Evolutionary conservation across 768 basidiomycete genomes (phyloP), one percentile per base, ranked within the genome.

Genomic region (Baorangia bicolor): DNA sequence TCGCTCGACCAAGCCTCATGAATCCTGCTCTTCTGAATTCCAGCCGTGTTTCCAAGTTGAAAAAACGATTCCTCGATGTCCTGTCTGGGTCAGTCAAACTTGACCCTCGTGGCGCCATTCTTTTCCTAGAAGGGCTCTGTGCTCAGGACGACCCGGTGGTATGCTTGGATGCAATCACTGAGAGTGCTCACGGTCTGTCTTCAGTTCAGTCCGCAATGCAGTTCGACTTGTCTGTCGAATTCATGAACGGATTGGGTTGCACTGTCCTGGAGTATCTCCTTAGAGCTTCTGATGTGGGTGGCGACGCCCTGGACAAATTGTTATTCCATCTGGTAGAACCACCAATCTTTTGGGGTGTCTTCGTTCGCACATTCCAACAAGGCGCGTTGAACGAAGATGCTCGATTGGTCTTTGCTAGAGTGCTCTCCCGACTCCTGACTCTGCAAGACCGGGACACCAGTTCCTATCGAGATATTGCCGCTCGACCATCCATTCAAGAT

Each of bases 111-210:
- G 47, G 61, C 2, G 52, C 59, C 13, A 21, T 44, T 1, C 72
- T 69, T 11, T 83, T 84, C 51, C 62, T 84, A 5, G 75, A 84
- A 53, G 78, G 76, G 1, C 67, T 84, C 11, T 80, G 72, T 62
- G 62, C 58, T 13, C 77, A 78, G 49, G 63, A 69, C 5, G 77
- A 81, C 39, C 64, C 75, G 2, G 61, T 65, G 4, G 58, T 54
- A 7, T 80, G 77, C 61, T 53, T 81, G 50, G 56, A 69, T 50
- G 72, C 66, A 23, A 67, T 84, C 28, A 63, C 69, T 1, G 63
- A 60, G 20, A 76, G 73, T 59, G 39, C 64, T n/a, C 53, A 60
- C 1, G 83, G 82, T 7, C 60, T 79, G 2, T 31, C 48, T 8
- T 63, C 75, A 5, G 55, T 83, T 9, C 77, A 78, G 38, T 52